Evolutionary conservation across 2,329 filamentous ascomycete genomes (phyloP), one percentile per base, ranked within the genome.

Genomic region (Knoxdaviesia capensis): DNA sequence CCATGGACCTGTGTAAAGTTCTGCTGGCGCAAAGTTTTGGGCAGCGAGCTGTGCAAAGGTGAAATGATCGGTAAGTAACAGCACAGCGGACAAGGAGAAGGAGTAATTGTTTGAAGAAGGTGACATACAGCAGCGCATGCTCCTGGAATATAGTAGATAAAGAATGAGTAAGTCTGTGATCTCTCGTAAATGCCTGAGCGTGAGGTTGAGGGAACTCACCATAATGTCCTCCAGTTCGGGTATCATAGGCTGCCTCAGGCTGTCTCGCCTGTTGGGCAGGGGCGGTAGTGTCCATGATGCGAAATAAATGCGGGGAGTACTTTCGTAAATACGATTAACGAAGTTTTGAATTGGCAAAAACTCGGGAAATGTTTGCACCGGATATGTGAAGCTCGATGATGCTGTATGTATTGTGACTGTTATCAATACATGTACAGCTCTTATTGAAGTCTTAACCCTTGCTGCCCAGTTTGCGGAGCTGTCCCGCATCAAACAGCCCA

Each of bases 1-100:
- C 87, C 88, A 96, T 47, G 85, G 80, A 10, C 87, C 87, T 1
- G 84, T 88, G 61, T 94, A 96, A 44, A 94, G 74, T 59, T 94
- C 87, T 38, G 85, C 79, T n/a, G 87, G 86, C 39, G 85, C 84
- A 59, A 84, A 90, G 44, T 86, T 86, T 62, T 85, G 79, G 38
- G 79, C 76, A 40, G 87, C 84, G 51, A 94, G 79, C 82, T 90
- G 59, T 29, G 37, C 29, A 20, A 28, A 43, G 2, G 20, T 20
- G 9, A 6, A 43, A 52, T 48, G 46, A 42, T 34, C 32, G 38
- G 36, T 32, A 34, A 31, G 3, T 10, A 38, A 31, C 28, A 38
- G 37, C 33, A 41, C 7, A 29, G 32, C 28, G 11, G 33, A 37
- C 7, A 9, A 34, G 30, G 11, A 32, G 20, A 20, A 20, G 20